Evolutionary conservation across 139 green algal genomes (phyloP), one percentile per base, ranked within the genome.

Genomic region (Micractinium sp.): DNA sequence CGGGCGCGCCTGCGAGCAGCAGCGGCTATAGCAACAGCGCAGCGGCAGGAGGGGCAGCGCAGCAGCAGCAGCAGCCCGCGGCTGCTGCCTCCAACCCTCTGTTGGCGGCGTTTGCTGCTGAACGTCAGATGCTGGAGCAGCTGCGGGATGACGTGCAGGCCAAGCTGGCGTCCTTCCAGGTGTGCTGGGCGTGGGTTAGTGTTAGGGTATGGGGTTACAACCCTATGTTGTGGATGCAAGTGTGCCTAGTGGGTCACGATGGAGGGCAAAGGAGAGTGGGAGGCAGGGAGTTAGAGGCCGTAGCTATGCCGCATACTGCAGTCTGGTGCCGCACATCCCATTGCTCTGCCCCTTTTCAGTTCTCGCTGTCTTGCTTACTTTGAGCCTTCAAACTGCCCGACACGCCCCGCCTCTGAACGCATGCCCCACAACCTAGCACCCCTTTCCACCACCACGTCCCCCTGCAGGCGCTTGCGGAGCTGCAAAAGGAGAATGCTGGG

Each of bases 401-500:
- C 47, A 56, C 47, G 5, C 9, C 47, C 9, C 47, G 47, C 47
- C 47, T 56, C 47, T 56, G 5, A 56, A 16, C 47, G 47, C 47
- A 56, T 9, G 47, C 47, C 47, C 47, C 47, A 16, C 9, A 56
- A 56, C 47, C 47, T 9, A 16, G 47, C 47, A 16, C 16, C 38
- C n/a, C n/a, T n/a, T 18, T 35, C 47, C 41, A 0, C 47, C 47
- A 22, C 25, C 29, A 25, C 29, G 38, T 15, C 63, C 53, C 3
- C 16, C 23, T 67, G 82, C 66, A 92, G 87, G 90, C 84, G n/a
- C 63, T 91, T 47, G 82, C 87, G 19, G 90, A 92, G 84, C 73
- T 92, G 27, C 90, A 92, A n/a, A 82, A 90, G 23, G 90, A 92
- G 67, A 92, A 92, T n/a, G 38, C 73, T 29, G 89, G 85, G 78